These are phyloP conservation scores for Backusella tarrabulga DNA, from an alignment of 192 early-diverging fungal species.

Conservation along the genomic window DNA sequence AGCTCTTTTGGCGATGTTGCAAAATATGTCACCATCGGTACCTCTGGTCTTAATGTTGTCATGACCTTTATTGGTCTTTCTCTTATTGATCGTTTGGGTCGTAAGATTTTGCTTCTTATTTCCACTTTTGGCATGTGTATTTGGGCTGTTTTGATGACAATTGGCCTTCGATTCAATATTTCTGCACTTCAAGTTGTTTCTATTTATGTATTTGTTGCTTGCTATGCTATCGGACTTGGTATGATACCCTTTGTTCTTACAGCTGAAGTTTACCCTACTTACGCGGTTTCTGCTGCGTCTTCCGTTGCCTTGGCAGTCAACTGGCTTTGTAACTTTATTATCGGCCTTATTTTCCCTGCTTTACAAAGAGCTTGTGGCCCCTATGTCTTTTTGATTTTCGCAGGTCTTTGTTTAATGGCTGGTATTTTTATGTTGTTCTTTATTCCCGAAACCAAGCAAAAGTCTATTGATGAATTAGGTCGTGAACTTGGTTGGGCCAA, in stretches of 20 bases:
- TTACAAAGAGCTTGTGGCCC: conserved; percentile 39
- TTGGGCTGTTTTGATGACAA: conserved; percentile 46
- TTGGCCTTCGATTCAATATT: conserved; percentile 22
- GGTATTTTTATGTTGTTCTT: conserved; percentile 37
- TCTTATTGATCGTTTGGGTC: conserved; percentile 59
- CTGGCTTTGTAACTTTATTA: conserved; percentile 46
- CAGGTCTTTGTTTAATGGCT: conserved; percentile 38
- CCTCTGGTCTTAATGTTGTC: conserved; percentile 55
- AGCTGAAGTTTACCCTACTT: conserved; percentile 54
- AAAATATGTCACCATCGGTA: conserved; percentile 51
- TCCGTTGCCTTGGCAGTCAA: conserved; percentile 50
- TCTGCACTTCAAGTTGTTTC: conserved; percentile 29
- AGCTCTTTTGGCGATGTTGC: conserved; percentile 49
- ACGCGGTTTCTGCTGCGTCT: conserved; percentile 48
- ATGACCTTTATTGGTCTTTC: conserved; percentile 53
- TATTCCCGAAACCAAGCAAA: conserved; percentile 57
- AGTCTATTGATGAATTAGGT: conserved; percentile 60
- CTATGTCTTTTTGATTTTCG: conserved; percentile 52
- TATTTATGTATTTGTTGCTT: conserved; percentile 50
- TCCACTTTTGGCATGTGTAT: conserved; percentile 61
- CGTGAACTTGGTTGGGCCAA: conserved; percentile 19
- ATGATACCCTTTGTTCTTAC: conserved; percentile 56
- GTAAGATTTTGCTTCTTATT: conserved; percentile 54
- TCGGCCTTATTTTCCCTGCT: conserved; percentile 54
- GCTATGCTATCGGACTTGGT: conserved; percentile 57